Evolutionary conservation across 1,284 basidiomycete species (phyloP), one percentile per base, ranked within the genome.

Genomic region (Trametes versicolor): DNA sequence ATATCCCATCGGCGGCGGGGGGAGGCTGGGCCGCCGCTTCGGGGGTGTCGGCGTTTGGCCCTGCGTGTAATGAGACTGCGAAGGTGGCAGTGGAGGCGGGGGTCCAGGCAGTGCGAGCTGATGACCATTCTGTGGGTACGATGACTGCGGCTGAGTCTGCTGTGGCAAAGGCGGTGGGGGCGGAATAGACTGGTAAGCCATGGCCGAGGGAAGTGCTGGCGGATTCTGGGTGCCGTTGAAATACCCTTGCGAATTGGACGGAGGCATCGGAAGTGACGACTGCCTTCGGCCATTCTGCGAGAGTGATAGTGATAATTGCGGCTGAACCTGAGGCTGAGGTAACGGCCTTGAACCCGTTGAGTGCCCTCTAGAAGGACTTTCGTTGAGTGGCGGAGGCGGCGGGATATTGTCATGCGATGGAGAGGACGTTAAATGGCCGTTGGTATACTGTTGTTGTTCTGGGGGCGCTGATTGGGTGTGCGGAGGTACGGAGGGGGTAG

Each of bases 311-410:
- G 65, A 68, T 37, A 63, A 68, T 10, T 63, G 45, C 15, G 65
- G 53, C 47, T 68, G 64, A 34, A 43, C 59, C 41, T 70, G 67
- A 6, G 72, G 74, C 61, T 78, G 81, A 29, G 89, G 89, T 13
- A 91, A 76, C 21, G 89, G 89, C 55, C 89, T 81, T 21, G 88
- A 88, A 15, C 80, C 79, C 3, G 72, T 68, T 52, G 77, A 73
- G 34, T 77, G 78, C 49, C 73, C 74, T 43, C 75, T 73, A 32
- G 74, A 78, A 58, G 70, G 78, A 52, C 73, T 78, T 19, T 75
- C 79, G 55, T 74, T 73, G 48, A 74, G 71, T 43, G 77, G 75
- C 17, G 75, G 71, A 8, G 76, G 74, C 2, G 75, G 72, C 5
- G 77, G 73, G 17, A 76, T 64, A 39, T 74, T 56, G 62, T 81